Base-by-base conservation (phyloP, 257 asterid genomes). In the Handroanthus guayacan region DNA sequence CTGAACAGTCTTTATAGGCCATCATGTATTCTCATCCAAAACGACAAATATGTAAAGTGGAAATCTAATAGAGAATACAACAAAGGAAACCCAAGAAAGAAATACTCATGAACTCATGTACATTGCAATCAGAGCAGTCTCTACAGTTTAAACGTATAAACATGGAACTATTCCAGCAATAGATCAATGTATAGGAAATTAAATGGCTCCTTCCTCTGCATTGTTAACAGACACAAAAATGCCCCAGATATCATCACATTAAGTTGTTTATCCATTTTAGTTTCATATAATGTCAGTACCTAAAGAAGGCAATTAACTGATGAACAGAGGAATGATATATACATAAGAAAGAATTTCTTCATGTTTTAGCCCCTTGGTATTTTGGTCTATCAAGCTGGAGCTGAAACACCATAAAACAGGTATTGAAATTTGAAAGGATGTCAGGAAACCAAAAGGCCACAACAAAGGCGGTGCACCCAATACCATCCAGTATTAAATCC, bases 401-500 rank as follows among this genome's bases (percentile, higher is more conserved):
- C 50, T 25, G 31, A 25, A 25, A 25, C 31, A 25, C 31, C 31
- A 25, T 25, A 25, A 25, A 6, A 44, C 12, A 44, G 50, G 50
- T 6, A 7, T 44, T 1, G 36, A 36, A 25, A 48, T 38, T 10
- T n/a, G 65, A 37, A 75, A 63, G 14, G 39, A 34, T 52, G 48
- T 39, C 16, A 25, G 36, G 16, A 43, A 58, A 43, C 31, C 43
- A 37, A 12, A 36, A 44, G 44, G 11, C 56, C 62, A 2, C 75
- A 57, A 2, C 17, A n/a, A 31, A 60, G 66, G 44, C 3, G 8
- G 44, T 2, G 44, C 6, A 16, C 16, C 44, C 34, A 11, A 34
- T 17, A 50, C 55, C 52, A 62, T 34, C 11, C 61, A n/a, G 72
- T 50, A 31, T 56, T 44, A n/a, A 72, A 48, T 54, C 44, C 63